Evolutionary conservation across 192 early-diverging fungal genomes (phyloP), one percentile per base, ranked within the genome.

Genomic region (Haplosporangium gracile): DNA sequence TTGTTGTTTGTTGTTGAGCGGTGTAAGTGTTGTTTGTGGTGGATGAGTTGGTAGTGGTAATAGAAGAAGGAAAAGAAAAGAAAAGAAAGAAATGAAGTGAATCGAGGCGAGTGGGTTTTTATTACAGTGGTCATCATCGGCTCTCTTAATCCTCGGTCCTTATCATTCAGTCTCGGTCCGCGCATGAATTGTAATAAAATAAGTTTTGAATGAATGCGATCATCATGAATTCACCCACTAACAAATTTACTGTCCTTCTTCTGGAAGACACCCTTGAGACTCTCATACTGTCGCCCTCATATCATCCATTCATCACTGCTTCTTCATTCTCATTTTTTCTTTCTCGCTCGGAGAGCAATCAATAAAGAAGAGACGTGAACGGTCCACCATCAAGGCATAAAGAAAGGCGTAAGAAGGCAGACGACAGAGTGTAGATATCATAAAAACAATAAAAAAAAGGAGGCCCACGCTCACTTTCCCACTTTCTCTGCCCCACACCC

Each of bases 1-100:
- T 26, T 39, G 71, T 63, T 36, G 1, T 36, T 39, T 77, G 81
- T 43, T 36, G 42, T 39, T 68, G 51, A 20, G 38, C 72, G 80
- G 36, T 34, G 42, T 60, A 53, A 53, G 26, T 57, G 55, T 36
- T 69, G 79, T 0, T 43, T 26, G 63, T 29, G 32, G 36, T 36
- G 1, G 36, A 2, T 51, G 10, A 4, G 72, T 53, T 36, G 38
- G 60, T 9, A 36, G 47, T 36, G 51, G 7, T 36, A 36, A 11
- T 43, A 38, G 20, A 34, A 51, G 42, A 39, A 43, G 6, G 45
- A 36, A 26, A 29, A n/a, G 9, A 74, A 29, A n/a, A 24, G 9
- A n/a, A 42, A 81, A 72, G 68, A 77, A 68, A 5, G 24, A 65
- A 20, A 40, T 15, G 16, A 51, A 57, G 73, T 42, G 32, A 51